Evolutionary conservation across 2,329 filamentous ascomycete species (phyloP).

Genomic region (Cadophora luteo-olivacea): DNA sequence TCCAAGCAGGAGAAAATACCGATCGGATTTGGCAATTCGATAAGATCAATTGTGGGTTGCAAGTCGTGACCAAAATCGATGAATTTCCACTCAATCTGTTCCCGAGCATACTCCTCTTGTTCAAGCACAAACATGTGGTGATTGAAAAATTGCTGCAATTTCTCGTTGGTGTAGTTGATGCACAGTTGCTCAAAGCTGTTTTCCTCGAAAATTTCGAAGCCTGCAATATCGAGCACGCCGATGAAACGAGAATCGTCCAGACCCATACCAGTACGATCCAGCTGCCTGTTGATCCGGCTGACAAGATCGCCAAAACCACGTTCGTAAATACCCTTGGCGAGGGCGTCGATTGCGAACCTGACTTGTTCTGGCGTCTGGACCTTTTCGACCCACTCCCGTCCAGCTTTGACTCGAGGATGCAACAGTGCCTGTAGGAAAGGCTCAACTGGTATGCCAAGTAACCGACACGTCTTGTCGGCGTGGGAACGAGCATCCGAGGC

Average conservation of each 20-base stretch:
- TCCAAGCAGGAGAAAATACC: conserved; percentile 98
- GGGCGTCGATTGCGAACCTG: conserved; percentile 83
- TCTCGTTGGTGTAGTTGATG: conserved; percentile 99
- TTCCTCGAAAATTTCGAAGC: conserved; percentile 97
- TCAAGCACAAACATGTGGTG: conserved; percentile 99
- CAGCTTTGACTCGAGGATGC: conserved; percentile 93
- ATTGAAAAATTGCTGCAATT: conserved; percentile 99
- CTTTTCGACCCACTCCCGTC: conserved; percentile 98
- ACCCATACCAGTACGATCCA: conserved; percentile 84
- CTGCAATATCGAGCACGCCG: conserved; percentile 96
- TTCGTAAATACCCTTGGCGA: conserved; percentile 98
- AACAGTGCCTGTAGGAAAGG: conserved; percentile 87
- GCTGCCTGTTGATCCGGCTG: conserved; percentile 85
- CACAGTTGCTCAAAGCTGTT: conserved; percentile 99
- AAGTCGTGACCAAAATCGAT: conserved; percentile 98
- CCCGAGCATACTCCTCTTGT: conserved; percentile 95
- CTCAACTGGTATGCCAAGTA: conserved; percentile 85
- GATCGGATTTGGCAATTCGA: conserved; percentile 94
- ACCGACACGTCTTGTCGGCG: conserved; percentile 78
- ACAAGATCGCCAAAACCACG: conserved; percentile 94
- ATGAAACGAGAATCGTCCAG: conserved; percentile 94
- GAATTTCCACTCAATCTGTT: conserved; percentile 99
- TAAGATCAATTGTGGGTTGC: conserved; percentile 96
- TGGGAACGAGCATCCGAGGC: conserved; percentile 76
- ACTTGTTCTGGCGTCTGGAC: conserved; percentile 98